Evolutionary conservation across 345 rosid species (phyloP).

Genomic region (Eucalyptus cloeziana): DNA sequence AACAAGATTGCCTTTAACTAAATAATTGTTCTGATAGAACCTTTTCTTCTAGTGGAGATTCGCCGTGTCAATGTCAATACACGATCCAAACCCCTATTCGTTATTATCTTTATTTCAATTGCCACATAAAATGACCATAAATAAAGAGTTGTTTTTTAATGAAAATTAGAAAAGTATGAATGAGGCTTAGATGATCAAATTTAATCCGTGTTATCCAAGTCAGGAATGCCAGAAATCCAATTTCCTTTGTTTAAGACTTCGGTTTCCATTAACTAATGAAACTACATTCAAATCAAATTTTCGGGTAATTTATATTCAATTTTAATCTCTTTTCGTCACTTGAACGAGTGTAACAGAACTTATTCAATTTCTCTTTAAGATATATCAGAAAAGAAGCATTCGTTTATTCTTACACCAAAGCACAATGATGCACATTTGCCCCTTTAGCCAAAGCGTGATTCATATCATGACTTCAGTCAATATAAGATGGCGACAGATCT

Average conservation of each 20-base stretch:
- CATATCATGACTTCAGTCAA: neutral
- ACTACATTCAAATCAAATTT: neutral
- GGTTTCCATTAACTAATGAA: neutral
- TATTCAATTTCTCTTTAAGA: neutral
- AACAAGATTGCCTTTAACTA: neutral
- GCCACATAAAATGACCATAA: neutral
- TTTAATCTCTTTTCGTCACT: neutral
- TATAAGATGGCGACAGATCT: neutral
- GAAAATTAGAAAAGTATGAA: neutral
- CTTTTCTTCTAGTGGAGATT: neutral
- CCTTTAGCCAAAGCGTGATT: no score
- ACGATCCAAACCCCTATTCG: neutral
- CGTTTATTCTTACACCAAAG: neutral
- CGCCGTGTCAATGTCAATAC: neutral
- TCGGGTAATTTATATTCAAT: neutral
- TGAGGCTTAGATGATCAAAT: neutral
- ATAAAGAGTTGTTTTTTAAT: neutral
- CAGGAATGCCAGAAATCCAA: neutral
- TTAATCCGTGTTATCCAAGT: neutral
- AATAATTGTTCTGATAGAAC: neutral
- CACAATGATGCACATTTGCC: neutral
- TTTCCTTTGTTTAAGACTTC: neutral
- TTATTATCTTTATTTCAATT: neutral
- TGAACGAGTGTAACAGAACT: neutral
- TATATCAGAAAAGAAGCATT: neutral